Evolutionary conservation across 2,329 filamentous ascomycete genomes (phyloP).

Genomic region (Colletotrichum sp.): DNA sequence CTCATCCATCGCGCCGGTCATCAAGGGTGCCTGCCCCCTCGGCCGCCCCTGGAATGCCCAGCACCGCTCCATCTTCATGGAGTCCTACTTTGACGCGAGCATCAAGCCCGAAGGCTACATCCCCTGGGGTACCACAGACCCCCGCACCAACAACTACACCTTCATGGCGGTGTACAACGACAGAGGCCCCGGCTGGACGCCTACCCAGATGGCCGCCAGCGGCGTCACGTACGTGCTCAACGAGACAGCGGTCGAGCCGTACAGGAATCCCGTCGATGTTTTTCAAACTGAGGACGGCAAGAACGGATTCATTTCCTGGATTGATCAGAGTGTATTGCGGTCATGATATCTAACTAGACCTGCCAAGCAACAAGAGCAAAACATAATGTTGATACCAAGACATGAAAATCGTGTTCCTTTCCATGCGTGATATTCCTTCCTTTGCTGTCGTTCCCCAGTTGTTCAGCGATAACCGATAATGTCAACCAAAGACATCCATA

Average conservation of each 20-base stretch:
- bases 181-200: conserved; percentile 59
- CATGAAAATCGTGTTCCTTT: not conserved
- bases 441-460: not conserved
- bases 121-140: conserved; percentile 46
- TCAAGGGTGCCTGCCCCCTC: conserved; percentile 55
- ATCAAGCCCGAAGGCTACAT: conserved; percentile 61
- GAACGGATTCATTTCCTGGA: conserved; percentile 14
- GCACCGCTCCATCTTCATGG: conserved; percentile 62
- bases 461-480: not conserved
- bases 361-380: not conserved
- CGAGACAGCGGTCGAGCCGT: conserved; percentile 31
- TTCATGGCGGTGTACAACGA: conserved; percentile 61
- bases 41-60: conserved; percentile 68
- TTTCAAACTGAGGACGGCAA: conserved; percentile 11
- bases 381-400: not conserved
- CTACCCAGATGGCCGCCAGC: conserved; percentile 43
- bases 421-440: not conserved
- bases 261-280: conserved; percentile 20
- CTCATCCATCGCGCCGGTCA: conserved; percentile 37
- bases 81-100: conserved; percentile 58
- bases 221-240: conserved; percentile 52
- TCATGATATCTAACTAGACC: not conserved
- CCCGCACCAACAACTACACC: conserved; percentile 50
- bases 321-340: conserved; percentile 19
- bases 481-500: not conserved